Percentiles rank a stretch among this genome's conserved stretches.
Evolutionary conservation across 2,329 filamentous ascomycete species (phyloP).

Genomic region (Sporothrix pseudoabietina): DNA sequence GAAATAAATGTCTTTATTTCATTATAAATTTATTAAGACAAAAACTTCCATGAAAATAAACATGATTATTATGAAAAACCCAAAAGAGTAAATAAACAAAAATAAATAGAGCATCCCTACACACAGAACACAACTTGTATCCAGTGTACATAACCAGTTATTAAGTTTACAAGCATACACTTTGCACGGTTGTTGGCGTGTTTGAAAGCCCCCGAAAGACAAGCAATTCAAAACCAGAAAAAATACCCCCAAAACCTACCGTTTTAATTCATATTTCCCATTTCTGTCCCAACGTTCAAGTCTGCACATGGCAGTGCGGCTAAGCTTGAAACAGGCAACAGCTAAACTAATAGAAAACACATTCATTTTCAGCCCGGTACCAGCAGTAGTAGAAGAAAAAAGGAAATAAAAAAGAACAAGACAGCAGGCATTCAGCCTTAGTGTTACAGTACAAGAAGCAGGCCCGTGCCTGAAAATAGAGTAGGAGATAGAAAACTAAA

Average conservation of each 20-base stretch:
- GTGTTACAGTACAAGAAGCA: constrained; percentile 23
- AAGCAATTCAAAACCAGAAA: neutral
- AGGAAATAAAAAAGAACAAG: neutral
- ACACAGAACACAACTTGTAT: too few species aligned
- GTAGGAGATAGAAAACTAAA: neutral
- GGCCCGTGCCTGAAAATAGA: neutral
- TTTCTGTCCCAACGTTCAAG: neutral
- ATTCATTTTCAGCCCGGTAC: neutral
- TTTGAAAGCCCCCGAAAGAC: neutral
- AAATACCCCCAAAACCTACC: neutral
- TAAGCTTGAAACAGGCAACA: neutral
- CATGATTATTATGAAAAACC: too few species aligned
- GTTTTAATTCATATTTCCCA: neutral
- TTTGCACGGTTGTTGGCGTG: too few species aligned
- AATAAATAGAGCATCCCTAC: too few species aligned
- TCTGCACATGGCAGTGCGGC: neutral
- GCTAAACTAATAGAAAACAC: constrained; percentile 1
- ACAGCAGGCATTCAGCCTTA: neutral
- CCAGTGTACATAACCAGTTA: too few species aligned
- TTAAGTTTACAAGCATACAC: too few species aligned
- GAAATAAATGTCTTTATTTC: too few species aligned
- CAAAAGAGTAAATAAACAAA: too few species aligned
- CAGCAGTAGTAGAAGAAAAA: neutral
- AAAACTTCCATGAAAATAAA: too few species aligned
- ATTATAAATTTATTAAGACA: too few species aligned